Base-by-base conservation (phyloP, 805 yeast genomes). In the Wickerhamiella australiensis region DNA sequence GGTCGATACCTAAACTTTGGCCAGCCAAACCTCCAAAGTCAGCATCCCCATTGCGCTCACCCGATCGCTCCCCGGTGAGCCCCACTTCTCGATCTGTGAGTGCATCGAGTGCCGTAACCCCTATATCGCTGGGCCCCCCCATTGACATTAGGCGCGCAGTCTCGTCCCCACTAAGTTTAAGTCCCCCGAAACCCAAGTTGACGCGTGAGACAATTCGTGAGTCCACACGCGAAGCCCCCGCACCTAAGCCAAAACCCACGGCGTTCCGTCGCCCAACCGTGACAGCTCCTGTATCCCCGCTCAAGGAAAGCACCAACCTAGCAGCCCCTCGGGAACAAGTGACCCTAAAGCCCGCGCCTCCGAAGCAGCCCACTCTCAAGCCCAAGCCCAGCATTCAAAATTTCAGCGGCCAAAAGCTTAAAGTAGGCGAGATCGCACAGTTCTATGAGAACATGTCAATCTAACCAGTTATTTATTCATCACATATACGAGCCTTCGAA, bases 401-500 rank as follows among this genome's bases (percentile, higher is more conserved):
- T 41, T 38, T 49, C n/a, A 23, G 35, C 3, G 79, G 78, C 11
- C 68, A 75, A 47, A n/a, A 17, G 20, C 20, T 41, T 11, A 77
- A 76, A 61, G 85, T 80, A 1, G 75, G 78, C 11, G 79, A 75
- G 57, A 65, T 80, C 52, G 82, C 85, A 1, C 73, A 71, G 51
- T 62, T 80, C 36, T 80, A 76, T 55, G 87, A 80, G 58, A 84
- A 80, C 20, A 46, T 46, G 12, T 46, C 38, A 9, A 33, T 33
- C 15, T 33, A 17, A 33, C 7, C 38, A 33, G 20, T n/a, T 33
- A 33, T 33, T 33, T 33, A 33, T 33, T 33, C 15, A 33, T 33
- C 5, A 7, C 33, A 11, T 11, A 29, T 3, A 7, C n/a, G 33
- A 11, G 33, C 6, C 13, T 29, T n/a, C n/a, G n/a, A n/a, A n/a